Evolutionary conservation across 73 alveolate genomes (phyloP).

Genomic region (Urostyla sp.): DNA sequence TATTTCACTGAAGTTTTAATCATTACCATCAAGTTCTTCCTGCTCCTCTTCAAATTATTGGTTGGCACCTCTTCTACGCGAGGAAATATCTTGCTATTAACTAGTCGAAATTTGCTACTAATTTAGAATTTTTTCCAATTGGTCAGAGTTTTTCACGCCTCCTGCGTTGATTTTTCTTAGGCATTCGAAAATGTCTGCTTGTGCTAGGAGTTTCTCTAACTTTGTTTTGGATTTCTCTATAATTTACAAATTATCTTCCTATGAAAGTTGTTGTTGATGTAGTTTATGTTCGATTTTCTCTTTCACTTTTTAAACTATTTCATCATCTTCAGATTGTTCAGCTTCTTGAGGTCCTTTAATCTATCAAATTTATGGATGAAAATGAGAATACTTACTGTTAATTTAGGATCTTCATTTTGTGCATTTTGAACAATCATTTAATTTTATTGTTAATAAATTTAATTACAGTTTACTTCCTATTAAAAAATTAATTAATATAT

Average conservation of each 20-base stretch:
- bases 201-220: conserved; percentile 61
- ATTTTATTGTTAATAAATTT: neutral
- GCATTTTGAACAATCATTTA: conserved; percentile 15
- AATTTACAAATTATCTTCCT: conserved; percentile 1
- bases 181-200: conserved; percentile 71
- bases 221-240: conserved; percentile 54
- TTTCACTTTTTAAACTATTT: neutral
- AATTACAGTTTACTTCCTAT: neutral
- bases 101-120: neutral
- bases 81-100: neutral
- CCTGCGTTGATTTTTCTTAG: conserved; percentile 66
- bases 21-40: neutral
- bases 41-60: neutral
- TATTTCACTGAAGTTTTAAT: conserved; percentile 14
- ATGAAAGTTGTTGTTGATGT: conserved; percentile 7
- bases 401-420: neutral
- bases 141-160: conserved; percentile 31
- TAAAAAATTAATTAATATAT: conserved; percentile 21
- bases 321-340: conserved; percentile 8
- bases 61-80: conserved; percentile 3
- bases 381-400: neutral
- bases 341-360: neutral
- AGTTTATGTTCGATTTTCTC: no score
- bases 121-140: neutral
- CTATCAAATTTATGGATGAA: neutral